Conservation (phyloP, 257 asterid genomes). For the Salvia rosmarinus region DNA sequence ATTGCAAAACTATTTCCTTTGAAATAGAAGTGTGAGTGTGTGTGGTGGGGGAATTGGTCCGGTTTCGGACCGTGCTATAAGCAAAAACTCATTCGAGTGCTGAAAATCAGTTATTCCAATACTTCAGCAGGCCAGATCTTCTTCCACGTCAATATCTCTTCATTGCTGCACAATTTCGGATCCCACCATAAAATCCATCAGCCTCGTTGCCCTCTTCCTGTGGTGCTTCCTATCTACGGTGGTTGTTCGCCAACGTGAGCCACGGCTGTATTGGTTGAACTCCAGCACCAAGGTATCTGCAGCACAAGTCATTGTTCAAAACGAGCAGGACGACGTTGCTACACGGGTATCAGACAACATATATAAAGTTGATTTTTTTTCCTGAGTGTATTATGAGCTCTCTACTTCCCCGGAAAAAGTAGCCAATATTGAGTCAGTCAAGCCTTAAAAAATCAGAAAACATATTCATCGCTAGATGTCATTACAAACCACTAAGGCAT, state of each 20-base stretch:
- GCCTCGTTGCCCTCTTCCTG: conserved; percentile 79
- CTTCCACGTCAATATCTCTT: conserved; percentile 74
- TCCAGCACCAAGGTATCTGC: conserved; percentile 69
- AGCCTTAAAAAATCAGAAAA: conserved; percentile 14
- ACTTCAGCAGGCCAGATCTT: conserved; percentile 66
- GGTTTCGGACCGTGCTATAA: conserved; percentile 7
- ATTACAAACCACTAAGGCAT: conserved; percentile 14
- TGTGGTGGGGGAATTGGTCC: conserved; percentile 14
- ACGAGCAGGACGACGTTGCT: neutral
- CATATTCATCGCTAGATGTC: conserved; percentile 2
- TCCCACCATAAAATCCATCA: conserved; percentile 86
- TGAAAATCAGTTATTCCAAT: conserved; percentile 50
- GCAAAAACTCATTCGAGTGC: neutral
- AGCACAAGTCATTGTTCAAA: conserved; percentile 25
- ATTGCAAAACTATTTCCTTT: conserved; percentile 16
- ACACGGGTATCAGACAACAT: neutral
- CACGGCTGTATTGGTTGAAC: conserved; percentile 80
- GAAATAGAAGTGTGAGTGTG: no score
- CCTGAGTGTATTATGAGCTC: neutral
- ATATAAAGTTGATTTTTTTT: neutral
- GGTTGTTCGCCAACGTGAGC: conserved; percentile 84
- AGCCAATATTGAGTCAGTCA: neutral
- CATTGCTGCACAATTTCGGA: conserved; percentile 54
- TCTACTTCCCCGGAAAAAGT: neutral
- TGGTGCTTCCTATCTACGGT: conserved; percentile 60